A percentile compares a stretch with the other conserved stretches of the same genome.
Conservation (phyloP, 1,284 basidiomycete species). For the Ceratobasidium sp. region DNA sequence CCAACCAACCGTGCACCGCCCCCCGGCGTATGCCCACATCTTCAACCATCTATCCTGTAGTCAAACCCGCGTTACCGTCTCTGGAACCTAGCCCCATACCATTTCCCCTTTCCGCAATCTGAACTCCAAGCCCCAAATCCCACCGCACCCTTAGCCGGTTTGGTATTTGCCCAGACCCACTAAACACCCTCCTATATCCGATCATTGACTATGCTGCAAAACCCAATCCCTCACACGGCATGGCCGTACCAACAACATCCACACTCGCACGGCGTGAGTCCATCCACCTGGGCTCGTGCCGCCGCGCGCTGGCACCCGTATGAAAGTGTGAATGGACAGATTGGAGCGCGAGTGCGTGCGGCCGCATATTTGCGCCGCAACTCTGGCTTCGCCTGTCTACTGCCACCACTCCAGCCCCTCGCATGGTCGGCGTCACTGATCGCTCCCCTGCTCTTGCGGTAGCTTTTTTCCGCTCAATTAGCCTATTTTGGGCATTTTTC, state of each 20-base stretch:
- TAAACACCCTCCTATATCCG: background rate
- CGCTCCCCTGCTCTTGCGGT: too few relatives aligned
- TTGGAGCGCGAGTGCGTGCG: too few relatives aligned
- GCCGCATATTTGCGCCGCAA: too few relatives aligned
- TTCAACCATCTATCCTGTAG: background rate
- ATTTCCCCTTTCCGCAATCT: constrained; percentile 11
- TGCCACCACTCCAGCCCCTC: too few relatives aligned
- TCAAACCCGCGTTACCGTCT: background rate
- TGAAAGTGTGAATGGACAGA: constrained; percentile 27
- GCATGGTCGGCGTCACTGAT: too few relatives aligned
- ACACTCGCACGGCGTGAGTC: background rate
- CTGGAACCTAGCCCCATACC: background rate
- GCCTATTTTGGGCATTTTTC: too few relatives aligned
- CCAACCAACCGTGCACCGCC: constrained; percentile 14
- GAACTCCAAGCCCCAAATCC: constrained; percentile 13
- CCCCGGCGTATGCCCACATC: background rate
- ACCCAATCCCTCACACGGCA: constrained; percentile 24
- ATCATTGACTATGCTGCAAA: constrained; percentile 13
- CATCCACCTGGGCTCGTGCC: constrained; percentile 13
- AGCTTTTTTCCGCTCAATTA: too few relatives aligned
- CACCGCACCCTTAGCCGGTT: background rate
- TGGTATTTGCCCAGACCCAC: background rate
- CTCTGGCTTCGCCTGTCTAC: too few relatives aligned
- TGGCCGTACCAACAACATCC: constrained; percentile 21
- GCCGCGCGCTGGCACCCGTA: constrained; percentile 38